Evolutionary conservation across 2,329 filamentous ascomycete species (phyloP).

Genomic region (Huntiella decipiens): DNA sequence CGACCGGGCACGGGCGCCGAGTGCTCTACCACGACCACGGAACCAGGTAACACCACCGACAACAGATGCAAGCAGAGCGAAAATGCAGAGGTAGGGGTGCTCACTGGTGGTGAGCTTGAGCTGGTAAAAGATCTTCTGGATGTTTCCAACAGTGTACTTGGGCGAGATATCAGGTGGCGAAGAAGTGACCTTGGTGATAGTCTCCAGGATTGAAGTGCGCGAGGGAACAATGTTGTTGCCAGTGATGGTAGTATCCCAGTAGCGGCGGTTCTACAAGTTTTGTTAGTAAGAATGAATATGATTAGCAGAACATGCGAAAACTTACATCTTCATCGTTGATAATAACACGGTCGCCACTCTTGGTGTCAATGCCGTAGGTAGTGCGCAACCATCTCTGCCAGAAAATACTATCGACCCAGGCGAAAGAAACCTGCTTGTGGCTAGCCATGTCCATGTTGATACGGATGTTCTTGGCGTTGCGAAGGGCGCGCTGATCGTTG

Average conservation of each 20-base stretch:
- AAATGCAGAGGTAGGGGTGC: slow-evolving; percentile 37
- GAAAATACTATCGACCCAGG: slow-evolving; percentile 92
- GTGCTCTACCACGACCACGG: slow-evolving; percentile 24
- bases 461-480: slow-evolving; percentile 73
- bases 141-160: slow-evolving; percentile 56
- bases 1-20: slow-evolving; percentile 8
- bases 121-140: slow-evolving; percentile 55
- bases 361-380: slow-evolving; percentile 84
- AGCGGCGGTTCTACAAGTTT: slow-evolving; percentile 54
- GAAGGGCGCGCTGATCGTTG: slow-evolving; percentile 69
- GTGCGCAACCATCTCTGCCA: slow-evolving; percentile 94
- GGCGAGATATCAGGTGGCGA: slow-evolving; percentile 52
- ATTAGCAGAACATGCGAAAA: slow-evolving; percentile 13
- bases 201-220: slow-evolving; percentile 79
- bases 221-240: slow-evolving; percentile 80
- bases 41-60: slow-evolving; percentile 22
- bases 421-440: slow-evolving; percentile 79
- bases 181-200: slow-evolving; percentile 50
- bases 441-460: slow-evolving; percentile 81
- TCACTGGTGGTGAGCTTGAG: slow-evolving; percentile 38
- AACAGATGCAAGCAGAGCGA: slow-evolving; percentile 26
- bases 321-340: slow-evolving; percentile 95
- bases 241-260: slow-evolving; percentile 83
- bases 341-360: slow-evolving; percentile 75
- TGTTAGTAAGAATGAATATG: slow-evolving; percentile 18